Base-by-base conservation (phyloP, 192 early-diverging fungal genomes). In the Linnemannia zychae region DNA sequence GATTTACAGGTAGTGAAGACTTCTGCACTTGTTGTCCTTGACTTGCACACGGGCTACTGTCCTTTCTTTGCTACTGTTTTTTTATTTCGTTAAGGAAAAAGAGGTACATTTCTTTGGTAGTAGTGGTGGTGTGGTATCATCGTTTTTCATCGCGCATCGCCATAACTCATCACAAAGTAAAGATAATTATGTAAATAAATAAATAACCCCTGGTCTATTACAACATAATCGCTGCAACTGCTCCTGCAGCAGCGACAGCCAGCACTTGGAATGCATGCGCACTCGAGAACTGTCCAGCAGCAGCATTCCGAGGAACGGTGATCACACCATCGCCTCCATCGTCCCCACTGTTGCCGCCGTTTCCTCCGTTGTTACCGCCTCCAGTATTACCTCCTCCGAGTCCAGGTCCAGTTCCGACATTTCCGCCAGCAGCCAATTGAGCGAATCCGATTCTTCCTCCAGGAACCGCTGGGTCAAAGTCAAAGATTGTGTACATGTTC, bases 401-500 rank as follows among this genome's bases (percentile, higher is more conserved):
- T 31, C 33, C 66, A n/a, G 24, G 68, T 9, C 24, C 66, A 38
- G 17, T 40, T 7, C 66, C 66, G 50, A 7, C 9, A 28, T 72
- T 72, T 44, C 49, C 72, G 18, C 49, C 49, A 15, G 7, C 22
- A 17, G 69, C 13, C n/a, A 82, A 70, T n/a, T 77, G 77, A 38
- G 91, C 91, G 12, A 92, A 87, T 7, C 91, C 91, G 24, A 92
- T 70, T 20, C 87, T 71, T 31, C 82, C 87, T 36, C 79, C 84
- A 31, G 63, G 79, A 13, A 63, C 28, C 2, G 57, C 24, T 28
- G 73, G 84, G 34, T 76, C 88, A 78, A 88, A 88, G 72, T 92
- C 90, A 82, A 82, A 92, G 17, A 90, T 88, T 11, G 87, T 77
- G 72, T 89, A 91, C 38, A 87, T 88, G 71, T 82, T 90, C 60